These are phyloP conservation scores for Teratosphaeria nubilosa DNA, from an alignment of 2,329 filamentous ascomycete genomes.

Conservation along the genomic window DNA sequence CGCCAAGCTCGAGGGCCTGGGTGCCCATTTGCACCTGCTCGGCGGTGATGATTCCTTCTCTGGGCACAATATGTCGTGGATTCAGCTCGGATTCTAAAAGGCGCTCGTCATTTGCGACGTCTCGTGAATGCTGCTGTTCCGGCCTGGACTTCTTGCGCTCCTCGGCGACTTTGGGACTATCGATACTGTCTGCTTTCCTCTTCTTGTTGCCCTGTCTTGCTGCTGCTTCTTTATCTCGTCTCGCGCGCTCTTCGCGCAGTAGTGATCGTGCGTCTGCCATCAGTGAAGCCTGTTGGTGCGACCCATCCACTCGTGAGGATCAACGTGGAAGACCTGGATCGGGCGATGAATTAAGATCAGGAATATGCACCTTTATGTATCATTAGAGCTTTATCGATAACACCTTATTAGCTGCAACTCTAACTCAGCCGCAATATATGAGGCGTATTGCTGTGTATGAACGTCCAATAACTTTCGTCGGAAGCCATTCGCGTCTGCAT, in stretches of 20 bases:
- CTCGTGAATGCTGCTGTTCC: neutral
- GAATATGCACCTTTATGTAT: neutral
- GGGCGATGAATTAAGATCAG: neutral
- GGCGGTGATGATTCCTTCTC: neutral
- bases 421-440: neutral
- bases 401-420: neutral
- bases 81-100: neutral
- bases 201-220: neutral
- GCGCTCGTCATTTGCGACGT: neutral
- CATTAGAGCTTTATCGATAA: no score
- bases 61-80: neutral
- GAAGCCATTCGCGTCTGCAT: neutral
- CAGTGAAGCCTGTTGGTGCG: neutral
- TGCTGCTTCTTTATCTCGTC: neutral
- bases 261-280: constrained; percentile 1
- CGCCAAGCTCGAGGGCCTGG: neutral
- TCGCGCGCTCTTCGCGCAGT: constrained; percentile 1
- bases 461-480: neutral
- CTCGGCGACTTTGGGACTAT: neutral
- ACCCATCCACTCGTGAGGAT: neutral
- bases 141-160: neutral
- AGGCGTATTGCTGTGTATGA: neutral
- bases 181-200: neutral
- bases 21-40: neutral
- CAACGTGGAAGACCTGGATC: neutral